phyloP scores from a whole-genome alignment of 75 land plant species.

The Picea glauca region DNA sequence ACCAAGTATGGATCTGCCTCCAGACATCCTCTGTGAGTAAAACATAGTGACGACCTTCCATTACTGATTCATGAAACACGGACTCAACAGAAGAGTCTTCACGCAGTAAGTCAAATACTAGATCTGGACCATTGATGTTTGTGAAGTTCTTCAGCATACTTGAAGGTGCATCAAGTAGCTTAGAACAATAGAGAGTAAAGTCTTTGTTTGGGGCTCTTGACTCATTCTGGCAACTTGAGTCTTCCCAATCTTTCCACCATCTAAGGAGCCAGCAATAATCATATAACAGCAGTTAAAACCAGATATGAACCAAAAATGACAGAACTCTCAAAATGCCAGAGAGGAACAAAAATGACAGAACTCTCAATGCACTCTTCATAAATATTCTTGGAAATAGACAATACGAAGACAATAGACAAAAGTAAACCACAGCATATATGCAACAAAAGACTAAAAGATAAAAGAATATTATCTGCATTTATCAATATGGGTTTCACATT shows the following conservation, averaged over 20 bases:
- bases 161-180: neutral
- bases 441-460: no score
- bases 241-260: slow-evolving; percentile 12
- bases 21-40: slow-evolving; percentile 58
- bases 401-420: no score
- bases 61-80: slow-evolving; percentile 24
- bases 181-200: neutral
- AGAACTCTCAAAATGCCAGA: no score
- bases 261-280: neutral
- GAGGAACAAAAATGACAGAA: no score
- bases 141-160: slow-evolving; percentile 48
- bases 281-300: neutral
- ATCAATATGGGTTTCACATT: no score
- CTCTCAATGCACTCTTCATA: no score
- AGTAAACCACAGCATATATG: no score
- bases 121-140: slow-evolving; percentile 63
- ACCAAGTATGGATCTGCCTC: slow-evolving; percentile 66
- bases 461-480: no score
- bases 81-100: slow-evolving; percentile 14
- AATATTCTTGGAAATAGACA: no score
- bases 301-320: no score
- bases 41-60: slow-evolving; percentile 53
- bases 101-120: slow-evolving; percentile 39
- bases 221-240: neutral
- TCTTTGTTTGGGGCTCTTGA: slow-evolving; percentile 5